Evolutionary conservation across 257 asterid species (phyloP).

Genomic region (Penstemon newberryi): DNA sequence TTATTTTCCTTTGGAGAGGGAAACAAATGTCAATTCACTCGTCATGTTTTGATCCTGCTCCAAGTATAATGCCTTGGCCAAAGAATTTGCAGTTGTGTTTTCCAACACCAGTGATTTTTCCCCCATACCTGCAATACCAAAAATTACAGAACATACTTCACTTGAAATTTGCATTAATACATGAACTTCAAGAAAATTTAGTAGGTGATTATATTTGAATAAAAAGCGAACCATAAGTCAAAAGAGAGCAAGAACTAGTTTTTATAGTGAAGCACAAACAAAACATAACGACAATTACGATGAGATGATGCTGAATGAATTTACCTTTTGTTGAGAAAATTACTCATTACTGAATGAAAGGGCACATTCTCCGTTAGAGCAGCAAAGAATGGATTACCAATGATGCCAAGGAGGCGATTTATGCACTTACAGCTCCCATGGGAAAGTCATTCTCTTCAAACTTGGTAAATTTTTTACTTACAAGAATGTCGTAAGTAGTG

Average conservation of each 20-base stretch:
- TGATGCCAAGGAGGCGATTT: conserved; percentile 17
- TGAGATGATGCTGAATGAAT: neutral
- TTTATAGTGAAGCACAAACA: conserved; percentile 8
- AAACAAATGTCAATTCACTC: no score
- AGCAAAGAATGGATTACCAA: neutral
- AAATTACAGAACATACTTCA: no score
- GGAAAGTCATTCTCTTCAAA: conserved; percentile 16
- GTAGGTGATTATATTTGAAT: neutral
- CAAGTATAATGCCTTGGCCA: no score
- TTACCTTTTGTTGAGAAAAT: conserved; percentile 11
- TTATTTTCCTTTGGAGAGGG: no score
- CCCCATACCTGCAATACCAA: no score
- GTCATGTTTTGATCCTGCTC: no score
- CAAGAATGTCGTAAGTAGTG: conserved; percentile 56
- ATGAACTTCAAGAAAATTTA: neutral
- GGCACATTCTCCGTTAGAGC: conserved; percentile 1
- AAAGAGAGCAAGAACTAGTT: neutral
- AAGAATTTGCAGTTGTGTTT: no score
- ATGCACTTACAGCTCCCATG: conserved; percentile 33
- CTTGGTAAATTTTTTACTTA: conserved; percentile 43
- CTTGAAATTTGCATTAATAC: no score
- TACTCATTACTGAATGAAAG: neutral
- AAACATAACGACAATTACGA: neutral
- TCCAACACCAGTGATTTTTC: no score
- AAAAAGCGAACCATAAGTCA: neutral